Percentiles rank a stretch among this genome's conserved stretches.
phyloP scores from a whole-genome alignment of 345 rosid species.

The Abelmoschus esculentus region DNA sequence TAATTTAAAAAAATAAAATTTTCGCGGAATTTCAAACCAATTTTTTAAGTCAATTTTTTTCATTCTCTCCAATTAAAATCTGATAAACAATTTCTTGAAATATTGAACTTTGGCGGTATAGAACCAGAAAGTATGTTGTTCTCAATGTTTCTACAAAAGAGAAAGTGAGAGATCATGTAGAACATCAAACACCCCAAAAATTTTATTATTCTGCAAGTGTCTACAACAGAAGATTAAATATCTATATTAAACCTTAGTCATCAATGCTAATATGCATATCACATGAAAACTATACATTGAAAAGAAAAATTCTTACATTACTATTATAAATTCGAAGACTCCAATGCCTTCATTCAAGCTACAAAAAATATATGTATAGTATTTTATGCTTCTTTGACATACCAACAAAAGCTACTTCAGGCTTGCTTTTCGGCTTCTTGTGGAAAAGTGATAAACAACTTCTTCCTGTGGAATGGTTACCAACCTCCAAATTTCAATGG shows the following conservation, averaged over 20 bases:
- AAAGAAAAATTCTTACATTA: slow-evolving; percentile 47
- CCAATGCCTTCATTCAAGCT: slow-evolving; percentile 39
- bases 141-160: slow-evolving; percentile 56
- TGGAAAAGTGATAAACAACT: too few species aligned
- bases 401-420: too few species aligned
- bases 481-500: too few species aligned
- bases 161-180: slow-evolving; percentile 45
- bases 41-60: too few species aligned
- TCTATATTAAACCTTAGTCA: neutral
- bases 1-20: too few species aligned
- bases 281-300: neutral
- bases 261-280: slow-evolving; percentile 2
- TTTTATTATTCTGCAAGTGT: slow-evolving; percentile 73
- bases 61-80: too few species aligned
- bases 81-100: too few species aligned
- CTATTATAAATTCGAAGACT: slow-evolving; percentile 49
- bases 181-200: slow-evolving; percentile 63
- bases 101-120: slow-evolving; percentile 50
- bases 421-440: too few species aligned
- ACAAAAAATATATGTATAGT: too few species aligned
- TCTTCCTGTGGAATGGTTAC: too few species aligned
- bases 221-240: slow-evolving; percentile 31
- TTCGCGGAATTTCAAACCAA: too few species aligned
- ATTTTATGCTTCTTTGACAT: too few species aligned
- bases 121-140: slow-evolving; percentile 86